Base-by-base conservation (phyloP, 2,329 filamentous ascomycete species). In the Aspergillus fumigatus region DNA sequence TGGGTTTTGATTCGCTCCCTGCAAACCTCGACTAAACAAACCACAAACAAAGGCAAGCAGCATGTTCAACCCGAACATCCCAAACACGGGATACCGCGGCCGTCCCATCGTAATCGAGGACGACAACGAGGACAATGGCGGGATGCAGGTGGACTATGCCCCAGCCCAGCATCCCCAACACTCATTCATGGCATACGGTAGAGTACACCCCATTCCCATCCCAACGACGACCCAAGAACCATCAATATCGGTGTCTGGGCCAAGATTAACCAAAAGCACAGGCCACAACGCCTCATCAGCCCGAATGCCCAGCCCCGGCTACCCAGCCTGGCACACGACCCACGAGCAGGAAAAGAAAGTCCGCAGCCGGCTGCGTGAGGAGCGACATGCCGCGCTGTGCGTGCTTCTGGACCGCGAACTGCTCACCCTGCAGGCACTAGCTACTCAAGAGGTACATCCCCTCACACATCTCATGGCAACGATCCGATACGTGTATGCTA, bases 341-440 rank as follows among this genome's bases (percentile, higher is more conserved):
- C 48, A 56, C 17, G 60, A 63, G 32, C 62, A 62, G 47, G 62
- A 63, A 32, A 62, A 58, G 52, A 69, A 57, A 49, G 58, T 59
- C 53, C 65, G 60, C 55, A 67, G 58, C 21, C 64, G 54, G 10
- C 59, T 64, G 21, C 68, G 71, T 35, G 73, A 75, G 50, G 70
- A 71, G 43, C 66, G 72, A 32, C 70, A 75, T 43, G 71, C 71
- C 3, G 70, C 73, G 1, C 65, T 76, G 14, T 69, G 66, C n/a
- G 68, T 77, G 8, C 58, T 77, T 5, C 65, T 66, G 48, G 71
- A 77, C 54, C 62, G 65, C n/a, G 74, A 77, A 54, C 52, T 78
- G 3, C 61, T 78, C 2, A 71, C 74, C 8, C 67, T 73, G 3
- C 75, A 78, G 56, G 74, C 75, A 0, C 54, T 76, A 7, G 70